Evolutionary conservation across 2,329 filamentous ascomycete species (phyloP).

Genomic region (Botryotinia convoluta): DNA sequence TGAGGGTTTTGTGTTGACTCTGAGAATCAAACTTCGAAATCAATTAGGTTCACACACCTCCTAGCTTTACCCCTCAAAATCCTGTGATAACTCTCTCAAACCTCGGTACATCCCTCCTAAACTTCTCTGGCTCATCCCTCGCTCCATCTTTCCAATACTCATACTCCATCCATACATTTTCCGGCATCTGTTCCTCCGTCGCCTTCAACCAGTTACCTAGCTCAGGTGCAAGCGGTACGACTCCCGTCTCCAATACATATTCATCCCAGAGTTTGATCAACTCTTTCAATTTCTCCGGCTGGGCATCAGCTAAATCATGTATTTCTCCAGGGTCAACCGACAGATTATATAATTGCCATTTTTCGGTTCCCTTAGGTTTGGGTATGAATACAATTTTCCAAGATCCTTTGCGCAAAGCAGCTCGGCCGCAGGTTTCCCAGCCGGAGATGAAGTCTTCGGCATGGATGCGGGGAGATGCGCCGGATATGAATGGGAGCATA

Average conservation of each 20-base stretch:
- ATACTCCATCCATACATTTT: slow-evolving; percentile 65
- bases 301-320: slow-evolving; percentile 43
- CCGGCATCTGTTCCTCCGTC: slow-evolving; percentile 62
- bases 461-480: not conserved
- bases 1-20: not conserved
- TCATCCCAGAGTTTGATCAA: slow-evolving; percentile 55
- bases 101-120: slow-evolving; percentile 21
- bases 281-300: slow-evolving; percentile 46
- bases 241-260: slow-evolving; percentile 57
- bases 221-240: slow-evolving; percentile 57
- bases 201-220: slow-evolving; percentile 57
- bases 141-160: slow-evolving; percentile 60
- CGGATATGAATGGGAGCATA: not conserved
- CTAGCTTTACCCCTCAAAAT: not conserved
- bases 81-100: slow-evolving; percentile 24
- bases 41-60: not conserved
- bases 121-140: slow-evolving; percentile 26
- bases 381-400: slow-evolving; percentile 42
- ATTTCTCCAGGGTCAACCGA: slow-evolving; percentile 51
- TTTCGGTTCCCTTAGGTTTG: slow-evolving; percentile 52
- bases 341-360: slow-evolving; percentile 58
- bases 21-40: not conserved
- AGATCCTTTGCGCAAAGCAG: not conserved
- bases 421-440: not conserved
- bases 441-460: not conserved